Conservation (phyloP, 805 yeast genomes). For the Nakazawaea ernobii region DNA sequence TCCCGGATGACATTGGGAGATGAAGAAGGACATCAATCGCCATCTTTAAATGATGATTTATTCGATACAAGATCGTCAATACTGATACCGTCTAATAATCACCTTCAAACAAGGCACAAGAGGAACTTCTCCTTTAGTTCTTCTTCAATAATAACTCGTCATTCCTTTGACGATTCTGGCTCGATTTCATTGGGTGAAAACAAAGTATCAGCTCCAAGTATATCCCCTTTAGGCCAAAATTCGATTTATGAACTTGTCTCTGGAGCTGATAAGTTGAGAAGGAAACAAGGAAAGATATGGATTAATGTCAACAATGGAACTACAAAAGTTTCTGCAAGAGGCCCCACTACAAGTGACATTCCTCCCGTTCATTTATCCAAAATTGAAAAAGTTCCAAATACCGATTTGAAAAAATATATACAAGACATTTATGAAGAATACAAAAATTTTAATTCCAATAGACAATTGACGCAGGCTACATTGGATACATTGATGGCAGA, state of each 20-base stretch:
- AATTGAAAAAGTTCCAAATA: slow-evolving; percentile 37
- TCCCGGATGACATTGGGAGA: slow-evolving; percentile 6
- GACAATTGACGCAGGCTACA: slow-evolving; percentile 37
- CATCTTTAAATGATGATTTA: slow-evolving; percentile 11
- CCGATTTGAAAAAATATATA: slow-evolving; percentile 39
- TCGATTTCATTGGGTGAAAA: slow-evolving; percentile 33
- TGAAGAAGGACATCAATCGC: neutral
- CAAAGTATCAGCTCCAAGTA: slow-evolving; percentile 29
- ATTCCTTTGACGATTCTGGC: slow-evolving; percentile 28
- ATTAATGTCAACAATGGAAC: slow-evolving; percentile 28
- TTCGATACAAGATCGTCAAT: slow-evolving; percentile 8
- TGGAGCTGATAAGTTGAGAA: slow-evolving; percentile 40
- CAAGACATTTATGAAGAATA: slow-evolving; percentile 38
- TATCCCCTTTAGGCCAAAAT: slow-evolving; percentile 63
- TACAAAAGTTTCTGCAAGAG: slow-evolving; percentile 39
- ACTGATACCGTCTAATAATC: neutral
- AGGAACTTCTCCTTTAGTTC: slow-evolving; percentile 9
- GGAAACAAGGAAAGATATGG: slow-evolving; percentile 18
- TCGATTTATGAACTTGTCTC: slow-evolving; percentile 74
- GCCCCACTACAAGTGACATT: slow-evolving; percentile 79
- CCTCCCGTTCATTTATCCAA: slow-evolving; percentile 71
- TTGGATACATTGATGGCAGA: slow-evolving; percentile 28
- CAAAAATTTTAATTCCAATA: slow-evolving; percentile 35
- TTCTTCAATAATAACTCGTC: slow-evolving; percentile 21
- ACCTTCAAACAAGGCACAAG: neutral